Base-by-base conservation (phyloP, 1,139 yeast genomes). In the Kodamaea suecica region DNA sequence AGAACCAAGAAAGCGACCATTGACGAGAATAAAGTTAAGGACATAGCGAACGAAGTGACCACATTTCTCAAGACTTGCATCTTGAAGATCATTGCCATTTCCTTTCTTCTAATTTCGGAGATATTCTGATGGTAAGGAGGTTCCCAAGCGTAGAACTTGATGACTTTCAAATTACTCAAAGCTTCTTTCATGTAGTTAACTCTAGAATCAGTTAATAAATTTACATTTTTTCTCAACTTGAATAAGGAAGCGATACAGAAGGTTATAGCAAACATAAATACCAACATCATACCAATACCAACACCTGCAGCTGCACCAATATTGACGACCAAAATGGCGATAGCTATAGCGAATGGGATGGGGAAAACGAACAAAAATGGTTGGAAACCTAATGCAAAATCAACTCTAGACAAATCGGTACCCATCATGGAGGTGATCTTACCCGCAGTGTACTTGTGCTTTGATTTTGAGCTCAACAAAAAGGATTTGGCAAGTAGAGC, bases 391-490 rank as follows among this genome's bases (percentile, higher is more conserved):
- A 79, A 55, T 4, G 94, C 92, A 51, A 84, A 74, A 52, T 86
- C 95, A 27, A 87, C 73, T 50, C 95, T 75, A 17, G 90, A 76
- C 37, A 87, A 68, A 53, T 86, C 95, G 2, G 94, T 80, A 10
- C 92, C 82, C 59, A 86, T 72, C 52, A 85, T 59, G 13, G 80
- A 61, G 13, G 70, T 64, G 39, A 65, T 58, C 36, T 57, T 61
- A 21, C 66, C 62, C 1, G 49, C 33, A 2, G 68, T 52, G 37
- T 43, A 65, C 38, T 56, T 49, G 44, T 57, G 62, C 31, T 52
- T 52, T 13, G 60, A 45, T 35, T 48, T 48, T 4, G 60, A 59
- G 42, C 49, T 57, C 19, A 63, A 46, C 17, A 49, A 46, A 42
- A 61, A 62, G 1, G 68, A 52, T 36, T 65, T 65, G 16, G 52